A percentile compares a stretch with the other conserved stretches of the same genome.
phyloP scores from a whole-genome alignment of 2,329 filamentous ascomycete genomes.

The Xylaria sp. region DNA sequence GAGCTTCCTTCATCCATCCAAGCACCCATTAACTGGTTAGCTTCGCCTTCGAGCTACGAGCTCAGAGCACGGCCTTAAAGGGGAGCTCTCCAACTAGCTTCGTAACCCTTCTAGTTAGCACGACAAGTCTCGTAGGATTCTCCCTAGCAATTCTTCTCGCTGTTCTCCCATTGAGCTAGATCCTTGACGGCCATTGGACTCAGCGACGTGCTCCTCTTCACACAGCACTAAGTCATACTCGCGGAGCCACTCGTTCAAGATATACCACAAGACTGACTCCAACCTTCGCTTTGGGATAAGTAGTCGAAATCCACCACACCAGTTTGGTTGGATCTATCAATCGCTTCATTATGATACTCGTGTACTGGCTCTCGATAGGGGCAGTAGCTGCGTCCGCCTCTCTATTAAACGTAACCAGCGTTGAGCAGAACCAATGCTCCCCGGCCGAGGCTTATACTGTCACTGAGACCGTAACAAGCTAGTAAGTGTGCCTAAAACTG shows the following conservation, averaged over 20 bases:
- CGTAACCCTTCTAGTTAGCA: conserved; percentile 4
- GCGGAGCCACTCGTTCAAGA: conserved; percentile 19
- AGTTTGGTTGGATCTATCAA: conserved; percentile 3
- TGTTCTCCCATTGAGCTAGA: conserved; percentile 7
- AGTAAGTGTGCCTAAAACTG: conserved; percentile 33
- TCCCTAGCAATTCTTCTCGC: not conserved
- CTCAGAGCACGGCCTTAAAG: not conserved
- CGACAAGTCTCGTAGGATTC: conserved; percentile 8
- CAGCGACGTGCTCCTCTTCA: not conserved
- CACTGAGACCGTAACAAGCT: conserved; percentile 41
- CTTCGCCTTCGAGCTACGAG: conserved; percentile 12
- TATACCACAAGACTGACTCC: conserved; percentile 6
- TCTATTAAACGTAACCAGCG: conserved; percentile 38
- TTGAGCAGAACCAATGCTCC: conserved; percentile 34
- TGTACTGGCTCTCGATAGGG: conserved; percentile 39
- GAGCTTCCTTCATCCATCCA: conserved; percentile 12
- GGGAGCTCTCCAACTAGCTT: conserved; percentile 11
- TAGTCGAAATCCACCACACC: not conserved
- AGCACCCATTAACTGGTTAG: not conserved
- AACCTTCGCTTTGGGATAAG: conserved; percentile 18
- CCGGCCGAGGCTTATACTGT: conserved; percentile 33
- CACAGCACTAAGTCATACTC: conserved; percentile 8
- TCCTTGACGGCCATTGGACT: not conserved
- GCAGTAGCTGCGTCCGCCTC: conserved; percentile 42
- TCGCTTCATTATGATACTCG: conserved; percentile 43